Evolutionary conservation across 2,329 filamentous ascomycete species (phyloP), one percentile per base, ranked within the genome.

Genomic region (Pseudocercospora fijiensis): DNA sequence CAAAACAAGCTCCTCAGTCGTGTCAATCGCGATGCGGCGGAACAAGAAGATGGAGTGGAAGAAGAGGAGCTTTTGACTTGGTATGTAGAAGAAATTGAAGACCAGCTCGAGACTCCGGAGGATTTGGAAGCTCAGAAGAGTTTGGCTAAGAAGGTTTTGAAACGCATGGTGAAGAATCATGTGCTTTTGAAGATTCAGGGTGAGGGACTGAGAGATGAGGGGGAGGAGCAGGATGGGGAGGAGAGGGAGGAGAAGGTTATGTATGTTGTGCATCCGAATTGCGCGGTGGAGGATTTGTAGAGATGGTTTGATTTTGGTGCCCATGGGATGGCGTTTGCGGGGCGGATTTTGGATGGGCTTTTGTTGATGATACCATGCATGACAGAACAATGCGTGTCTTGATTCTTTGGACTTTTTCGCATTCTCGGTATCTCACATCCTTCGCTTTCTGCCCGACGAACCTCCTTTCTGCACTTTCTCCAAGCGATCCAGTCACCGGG

Each of bases 211-310:
- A 91, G 95, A 79, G 90, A 92, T 59, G 87, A 92, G 30, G 83
- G 87, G 47, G 69, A 85, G 84, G 65, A 77, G 80, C 30, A 83
- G 80, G 67, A 83, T 84, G 64, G 76, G 80, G 37, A 83, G 80
- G 76, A 74, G 70, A 79, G 69, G 77, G 81, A 74, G 74, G 57
- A 55, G 43, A 82, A 82, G 72, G 82, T 90, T 4, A 85, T 95
- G 58, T 99, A 97, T 75, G 90, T 97, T 26, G 76, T 99, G 70
- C 95, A 99, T 80, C 95, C 95, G 63, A 98, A 98, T 79, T 96
- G 91, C 75, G 91, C 90, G 0, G 83, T 96, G 9, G 93, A 96
- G 69, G 81, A 83, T 27, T 60, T 68, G 57, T 68, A 62, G 60
- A 33, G 11, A 22, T 18, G 5, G 41, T 7, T 47, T 22, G n/a